phyloP scores from a whole-genome alignment of 75 land plant species.

The Cryptomeria japonica region DNA sequence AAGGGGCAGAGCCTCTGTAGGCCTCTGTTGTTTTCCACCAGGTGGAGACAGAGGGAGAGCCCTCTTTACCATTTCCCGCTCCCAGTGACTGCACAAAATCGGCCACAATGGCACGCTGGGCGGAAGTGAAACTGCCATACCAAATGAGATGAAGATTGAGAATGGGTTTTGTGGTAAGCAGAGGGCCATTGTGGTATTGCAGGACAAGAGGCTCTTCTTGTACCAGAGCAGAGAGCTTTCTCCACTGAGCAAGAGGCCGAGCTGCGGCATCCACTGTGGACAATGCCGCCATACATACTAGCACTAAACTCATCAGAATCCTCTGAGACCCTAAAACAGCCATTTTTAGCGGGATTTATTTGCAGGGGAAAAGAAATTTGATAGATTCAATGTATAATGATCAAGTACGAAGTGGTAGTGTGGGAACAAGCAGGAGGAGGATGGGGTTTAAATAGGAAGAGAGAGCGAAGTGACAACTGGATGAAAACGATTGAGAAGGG shows the following conservation, averaged over 20 bases:
- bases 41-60: conserved; percentile 6
- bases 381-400: too few species aligned
- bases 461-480: too few species aligned
- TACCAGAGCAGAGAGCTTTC: conserved; percentile 19
- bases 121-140: conserved; percentile 67
- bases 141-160: conserved; percentile 52
- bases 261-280: not conserved
- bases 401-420: too few species aligned
- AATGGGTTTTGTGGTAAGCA: conserved; percentile 29
- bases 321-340: too few species aligned
- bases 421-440: too few species aligned
- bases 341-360: too few species aligned
- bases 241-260: not conserved
- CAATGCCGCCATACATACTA: not conserved
- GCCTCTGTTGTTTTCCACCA: conserved; percentile 19
- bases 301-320: too few species aligned
- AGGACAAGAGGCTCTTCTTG: conserved; percentile 19
- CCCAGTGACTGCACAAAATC: conserved; percentile 37
- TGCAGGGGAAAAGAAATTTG: too few species aligned
- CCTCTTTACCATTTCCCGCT: not conserved
- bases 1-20: conserved; percentile 13
- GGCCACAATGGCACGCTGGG: conserved; percentile 46
- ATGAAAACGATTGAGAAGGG: too few species aligned
- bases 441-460: too few species aligned
- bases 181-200: conserved; percentile 59